Base-by-base conservation (phyloP, 108 stramenopile genomes). In the Nitzschia inconspicua region DNA sequence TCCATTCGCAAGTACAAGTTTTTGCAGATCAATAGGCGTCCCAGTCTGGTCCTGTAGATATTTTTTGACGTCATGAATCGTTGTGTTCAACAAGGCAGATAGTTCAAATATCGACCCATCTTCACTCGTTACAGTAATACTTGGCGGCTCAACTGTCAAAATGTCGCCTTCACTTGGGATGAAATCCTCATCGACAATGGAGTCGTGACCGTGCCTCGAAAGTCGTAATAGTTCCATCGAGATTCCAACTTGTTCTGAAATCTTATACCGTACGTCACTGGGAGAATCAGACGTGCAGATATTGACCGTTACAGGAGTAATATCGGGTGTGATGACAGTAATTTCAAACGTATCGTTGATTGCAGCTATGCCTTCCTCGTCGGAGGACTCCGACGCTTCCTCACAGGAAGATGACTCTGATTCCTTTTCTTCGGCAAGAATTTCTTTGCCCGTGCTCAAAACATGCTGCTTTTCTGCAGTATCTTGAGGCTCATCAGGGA, bases 281-380 rank as follows among this genome's bases (percentile, higher is more conserved):
- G n/a, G n/a, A n/a, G n/a, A n/a, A n/a, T n/a, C n/a, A n/a, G n/a
- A n/a, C n/a, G n/a, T n/a, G 18, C 29, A 23, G 52, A 54, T 34
- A 10, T 3, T 8, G 13, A 54, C 29, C 19, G 11, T 18, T 5
- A 54, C 22, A 7, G 52, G 52, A 3, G 52, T 36, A 36, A 54
- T 32, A 54, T 54, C 52, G 23, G 52, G 35, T 18, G 32, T 35
- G 2, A 54, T 51, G 4, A 51, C 50, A 51, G 10, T 29, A 36
- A 34, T 29, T 34, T 28, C 26, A 29, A 10, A 28, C 14, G 14
- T 13, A 51, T 30, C 50, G 19, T 24, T 31, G 13, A 14, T 18
- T 6, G 30, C 50, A 51, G 30, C 25, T 28, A 32, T 31, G 29
- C 29, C 28, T 51, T 50, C 48, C 9, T 20, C 26, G 29, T 50